Conservation (phyloP, 352 stramenopile species). For the Pythium apleroticum region DNA sequence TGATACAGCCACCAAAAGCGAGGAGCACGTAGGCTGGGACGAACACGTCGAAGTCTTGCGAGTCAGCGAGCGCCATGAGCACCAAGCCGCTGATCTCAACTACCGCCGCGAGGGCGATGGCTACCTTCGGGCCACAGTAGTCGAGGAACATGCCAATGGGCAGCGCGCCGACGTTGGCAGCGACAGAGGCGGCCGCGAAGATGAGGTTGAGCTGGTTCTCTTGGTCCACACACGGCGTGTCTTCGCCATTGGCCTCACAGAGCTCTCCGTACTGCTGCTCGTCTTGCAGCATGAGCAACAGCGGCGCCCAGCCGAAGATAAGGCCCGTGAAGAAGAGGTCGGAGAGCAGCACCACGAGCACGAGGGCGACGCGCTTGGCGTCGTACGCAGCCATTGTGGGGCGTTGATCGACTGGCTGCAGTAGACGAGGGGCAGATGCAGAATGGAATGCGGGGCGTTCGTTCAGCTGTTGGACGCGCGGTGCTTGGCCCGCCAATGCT, state of each 20-base stretch:
- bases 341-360: slow-evolving; percentile 65
- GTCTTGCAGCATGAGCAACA: slow-evolving; percentile 81
- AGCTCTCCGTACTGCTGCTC: slow-evolving; percentile 83
- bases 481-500: background rate
- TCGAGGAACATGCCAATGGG: slow-evolving; percentile 83
- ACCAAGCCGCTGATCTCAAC: slow-evolving; percentile 71
- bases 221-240: slow-evolving; percentile 58
- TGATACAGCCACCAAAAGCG: slow-evolving; percentile 39
- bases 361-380: slow-evolving; percentile 45
- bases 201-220: slow-evolving; percentile 89
- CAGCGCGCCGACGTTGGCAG: slow-evolving; percentile 74
- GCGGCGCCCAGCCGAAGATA: slow-evolving; percentile 85
- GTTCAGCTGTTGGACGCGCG: background rate
- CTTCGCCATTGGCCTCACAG: slow-evolving; percentile 36
- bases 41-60: slow-evolving; percentile 49
- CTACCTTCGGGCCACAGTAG: slow-evolving; percentile 50
- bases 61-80: slow-evolving; percentile 72
- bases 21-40: slow-evolving; percentile 42
- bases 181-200: slow-evolving; percentile 77
- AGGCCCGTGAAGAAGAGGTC: slow-evolving; percentile 85
- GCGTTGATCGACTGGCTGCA: background rate
- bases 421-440: background rate
- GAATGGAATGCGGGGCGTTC: background rate
- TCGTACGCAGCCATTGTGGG: slow-evolving; percentile 16
- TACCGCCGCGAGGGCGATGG: slow-evolving; percentile 45